phyloP scores from a whole-genome alignment of 345 rosid genomes.

The Citrus sp. region DNA sequence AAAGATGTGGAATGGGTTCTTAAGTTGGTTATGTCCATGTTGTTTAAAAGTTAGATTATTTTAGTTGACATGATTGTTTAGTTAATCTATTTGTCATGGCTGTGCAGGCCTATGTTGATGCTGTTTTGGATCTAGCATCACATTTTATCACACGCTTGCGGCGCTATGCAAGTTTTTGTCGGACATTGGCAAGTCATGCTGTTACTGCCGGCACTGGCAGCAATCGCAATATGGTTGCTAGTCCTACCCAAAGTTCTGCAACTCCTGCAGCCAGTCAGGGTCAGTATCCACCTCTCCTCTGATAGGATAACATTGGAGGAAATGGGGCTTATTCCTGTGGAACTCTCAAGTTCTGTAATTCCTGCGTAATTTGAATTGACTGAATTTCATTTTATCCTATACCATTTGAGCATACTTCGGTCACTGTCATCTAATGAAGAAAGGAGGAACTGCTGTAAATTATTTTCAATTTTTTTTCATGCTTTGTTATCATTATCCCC shows the following conservation, averaged over 20 bases:
- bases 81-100: constrained; percentile 18
- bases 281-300: constrained; percentile 36
- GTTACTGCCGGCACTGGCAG: constrained; percentile 89
- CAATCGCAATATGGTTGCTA: constrained; percentile 75
- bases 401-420: background rate
- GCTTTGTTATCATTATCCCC: background rate
- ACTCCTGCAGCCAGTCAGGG: constrained; percentile 80
- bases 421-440: background rate
- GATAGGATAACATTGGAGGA: background rate
- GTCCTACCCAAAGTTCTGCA: constrained; percentile 83
- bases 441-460: background rate
- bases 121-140: constrained; percentile 96
- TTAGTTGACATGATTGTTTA: constrained; percentile 4
- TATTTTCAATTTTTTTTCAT: background rate
- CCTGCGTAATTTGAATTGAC: background rate
- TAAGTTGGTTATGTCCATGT: background rate
- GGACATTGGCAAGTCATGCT: constrained; percentile 96
- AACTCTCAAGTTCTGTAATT: background rate
- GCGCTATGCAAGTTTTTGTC: constrained; percentile 99
- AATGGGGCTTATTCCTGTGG: background rate
- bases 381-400: background rate
- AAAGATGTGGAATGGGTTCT: background rate
- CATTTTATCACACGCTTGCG: constrained; percentile 96
- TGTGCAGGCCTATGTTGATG: constrained; percentile 96
- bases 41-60: background rate